Conservation (phyloP, 495 filamentous ascomycete species). For the Cryomyces antarcticus region DNA sequence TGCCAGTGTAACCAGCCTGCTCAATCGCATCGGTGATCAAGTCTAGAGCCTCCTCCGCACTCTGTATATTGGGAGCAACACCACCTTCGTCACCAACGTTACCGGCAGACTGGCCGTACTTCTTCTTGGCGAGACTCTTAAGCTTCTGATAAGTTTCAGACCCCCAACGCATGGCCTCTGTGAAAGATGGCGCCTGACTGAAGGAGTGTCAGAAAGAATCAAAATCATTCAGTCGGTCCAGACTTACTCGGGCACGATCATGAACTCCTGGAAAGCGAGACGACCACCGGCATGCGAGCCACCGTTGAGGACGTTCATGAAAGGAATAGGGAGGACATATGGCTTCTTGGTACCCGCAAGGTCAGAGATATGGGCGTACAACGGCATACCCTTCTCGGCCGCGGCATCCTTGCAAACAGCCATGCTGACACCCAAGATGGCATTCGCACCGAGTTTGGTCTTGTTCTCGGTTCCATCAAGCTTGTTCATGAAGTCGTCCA, state of each 20-base stretch:
- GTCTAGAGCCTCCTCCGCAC: slow-evolving; percentile 85
- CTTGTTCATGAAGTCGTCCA: slow-evolving; percentile 88
- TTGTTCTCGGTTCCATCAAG: slow-evolving; percentile 96
- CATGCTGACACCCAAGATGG: slow-evolving; percentile 90
- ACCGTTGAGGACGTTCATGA: slow-evolving; percentile 99
- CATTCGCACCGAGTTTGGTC: slow-evolving; percentile 94
- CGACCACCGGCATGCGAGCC: slow-evolving; percentile 97
- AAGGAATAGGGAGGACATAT: slow-evolving; percentile 95
- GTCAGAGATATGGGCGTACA: slow-evolving; percentile 96
- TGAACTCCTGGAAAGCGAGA: slow-evolving; percentile 99
- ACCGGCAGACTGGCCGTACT: slow-evolving; percentile 95
- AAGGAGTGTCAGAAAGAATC: neutral
- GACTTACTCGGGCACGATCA: slow-evolving; percentile 83
- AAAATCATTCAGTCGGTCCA: neutral
- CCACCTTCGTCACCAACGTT: slow-evolving; percentile 99
- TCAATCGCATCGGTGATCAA: slow-evolving; percentile 92
- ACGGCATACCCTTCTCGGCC: slow-evolving; percentile 92
- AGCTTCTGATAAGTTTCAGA: slow-evolving; percentile 96
- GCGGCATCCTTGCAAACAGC: slow-evolving; percentile 96
- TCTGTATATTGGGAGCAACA: slow-evolving; percentile 98
- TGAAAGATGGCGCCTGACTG: slow-evolving; percentile 54
- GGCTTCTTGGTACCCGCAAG: slow-evolving; percentile 99
- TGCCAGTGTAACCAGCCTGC: slow-evolving; percentile 80
- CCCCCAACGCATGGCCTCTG: slow-evolving; percentile 87
- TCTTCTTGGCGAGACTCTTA: slow-evolving; percentile 96